Evolutionary conservation across 2,329 filamentous ascomycete genomes (phyloP).

Genomic region (Westerdykella ornata): DNA sequence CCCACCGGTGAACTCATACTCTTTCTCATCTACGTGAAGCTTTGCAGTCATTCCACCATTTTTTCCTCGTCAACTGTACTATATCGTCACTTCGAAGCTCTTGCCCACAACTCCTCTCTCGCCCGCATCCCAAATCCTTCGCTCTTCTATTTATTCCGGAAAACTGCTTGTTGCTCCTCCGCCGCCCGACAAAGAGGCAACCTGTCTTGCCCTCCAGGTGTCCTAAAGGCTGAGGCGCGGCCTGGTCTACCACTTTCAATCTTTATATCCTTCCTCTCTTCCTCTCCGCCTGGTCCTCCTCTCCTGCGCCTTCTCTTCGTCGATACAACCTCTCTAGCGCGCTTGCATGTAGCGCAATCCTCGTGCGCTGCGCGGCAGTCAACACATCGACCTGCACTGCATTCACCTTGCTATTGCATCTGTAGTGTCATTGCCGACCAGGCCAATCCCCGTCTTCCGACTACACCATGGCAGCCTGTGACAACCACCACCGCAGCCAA

Average conservation of each 20-base stretch:
- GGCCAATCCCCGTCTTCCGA: neutral
- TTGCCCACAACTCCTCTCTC: too few relatives aligned
- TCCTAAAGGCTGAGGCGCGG: neutral
- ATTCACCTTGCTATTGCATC: neutral
- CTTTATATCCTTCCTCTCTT: neutral
- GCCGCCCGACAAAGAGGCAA: neutral
- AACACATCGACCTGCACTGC: neutral
- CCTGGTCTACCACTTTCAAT: neutral
- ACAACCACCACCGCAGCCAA: slow-evolving; percentile 33
- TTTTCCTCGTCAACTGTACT: too few relatives aligned
- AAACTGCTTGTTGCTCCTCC: neutral
- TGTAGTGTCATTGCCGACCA: neutral
- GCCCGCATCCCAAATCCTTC: too few relatives aligned
- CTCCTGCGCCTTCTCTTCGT: neutral
- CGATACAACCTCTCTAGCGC: neutral
- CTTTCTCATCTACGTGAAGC: too few relatives aligned
- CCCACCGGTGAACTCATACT: too few relatives aligned
- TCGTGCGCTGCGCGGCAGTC: slow-evolving; percentile 3
- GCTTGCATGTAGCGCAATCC: neutral
- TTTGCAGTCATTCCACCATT: too few relatives aligned
- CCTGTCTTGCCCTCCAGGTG: neutral
- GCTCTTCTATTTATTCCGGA: neutral
- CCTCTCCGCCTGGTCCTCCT: too few relatives aligned
- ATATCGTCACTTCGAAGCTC: too few relatives aligned
- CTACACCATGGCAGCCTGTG: slow-evolving; percentile 33